Evolutionary conservation across 225 moss, liverwort and hornwort genomes (phyloP), one percentile per base, ranked within the genome.

Genomic region (Physcomitrium patens): DNA sequence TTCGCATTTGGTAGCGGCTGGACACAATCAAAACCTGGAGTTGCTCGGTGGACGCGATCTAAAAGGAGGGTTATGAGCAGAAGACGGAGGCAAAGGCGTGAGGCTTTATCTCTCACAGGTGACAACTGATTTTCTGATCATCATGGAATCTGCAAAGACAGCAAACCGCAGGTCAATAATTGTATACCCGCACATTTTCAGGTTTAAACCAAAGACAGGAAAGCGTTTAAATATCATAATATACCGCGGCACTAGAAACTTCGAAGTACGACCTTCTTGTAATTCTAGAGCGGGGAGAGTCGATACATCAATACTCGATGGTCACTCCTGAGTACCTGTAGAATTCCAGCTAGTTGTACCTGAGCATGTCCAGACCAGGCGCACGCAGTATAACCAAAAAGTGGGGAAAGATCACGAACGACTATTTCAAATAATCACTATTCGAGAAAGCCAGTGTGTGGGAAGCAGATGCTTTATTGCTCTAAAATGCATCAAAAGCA

Each of bases 401-500:
- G 65, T n/a, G 14, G 53, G 53, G 22, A 67, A 22, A 67, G 48
- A 55, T 73, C 69, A 41, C n/a, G 22, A 72, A 41, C 31, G 60
- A 3, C 67, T 62, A 67, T 78, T 70, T 37, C 48, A 54, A 5
- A 42, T 23, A 60, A 41, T 66, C 47, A 13, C 60, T 73, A 69
- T 50, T 51, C 24, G 73, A 73, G 73, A 54, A 65, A 60, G 74
- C 67, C 28, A 67, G 37, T 52, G 42, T 48, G 43, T 67, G 46
- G 37, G 63, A 78, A 31, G 28, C 52, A 28, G 42, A 67, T 63
- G 61, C 72, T 16, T 66, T 67, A 11, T 71, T 54, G n/a, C 50
- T 16, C 63, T 73, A 76, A 46, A 69, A 54, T 77, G 65, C 60
- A 73, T 79, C 76, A 13, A 69, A 64, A 73, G 7, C 28, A 53